Evolutionary conservation across 2,329 filamentous ascomycete genomes (phyloP), one percentile per base, ranked within the genome.

Genomic region (Neophaeococcomyces mojaviensis): DNA sequence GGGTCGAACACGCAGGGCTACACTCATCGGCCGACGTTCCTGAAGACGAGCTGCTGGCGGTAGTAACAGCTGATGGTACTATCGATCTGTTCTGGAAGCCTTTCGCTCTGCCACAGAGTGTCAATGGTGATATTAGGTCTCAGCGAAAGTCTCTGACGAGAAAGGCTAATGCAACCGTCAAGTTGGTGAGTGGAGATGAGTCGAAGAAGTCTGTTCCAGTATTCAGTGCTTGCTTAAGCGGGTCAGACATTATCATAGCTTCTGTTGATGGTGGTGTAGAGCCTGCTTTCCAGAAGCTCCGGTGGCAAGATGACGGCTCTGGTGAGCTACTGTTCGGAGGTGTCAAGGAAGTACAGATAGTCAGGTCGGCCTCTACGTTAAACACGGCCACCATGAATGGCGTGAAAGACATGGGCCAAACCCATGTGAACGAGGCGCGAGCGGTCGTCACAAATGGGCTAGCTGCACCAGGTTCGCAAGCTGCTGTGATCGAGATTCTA

Each of bases 351-450:
- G 61, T 75, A n/a, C 57, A 63, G 13, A 68, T 66, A 49, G 63
- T 58, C 38, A 73, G 68, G 53, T 64, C 63, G 6, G 61, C 63
- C 39, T 67, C 66, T 18, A 64, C 64, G 10, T 57, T 73, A 34
- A 62, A 63, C 43, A 69, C 71, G 2, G 72, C 69, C 15, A 68
- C 71, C 45, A 70, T 73, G 46, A 80, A 77, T 56, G 74, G 75
- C 20, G 63, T 69, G 19, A 75, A 73, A 55, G 66, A 70, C 50
- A 59, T 68, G 39, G 70, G 68, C 35, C 71, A 73, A 53, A 69
- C 66, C 48, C 69, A 72, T 33, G 71, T 81, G 28, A 73, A 82
- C 58, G 78, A 83, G 52, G 72, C 76, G 26, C 71, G 68, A 45
- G 68, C 76, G 9, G 68, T 74, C 2, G 73, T 82, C 9, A 69